Evolutionary conservation across 345 rosid genomes (phyloP).

Genomic region (Capsella bursapastoris): DNA sequence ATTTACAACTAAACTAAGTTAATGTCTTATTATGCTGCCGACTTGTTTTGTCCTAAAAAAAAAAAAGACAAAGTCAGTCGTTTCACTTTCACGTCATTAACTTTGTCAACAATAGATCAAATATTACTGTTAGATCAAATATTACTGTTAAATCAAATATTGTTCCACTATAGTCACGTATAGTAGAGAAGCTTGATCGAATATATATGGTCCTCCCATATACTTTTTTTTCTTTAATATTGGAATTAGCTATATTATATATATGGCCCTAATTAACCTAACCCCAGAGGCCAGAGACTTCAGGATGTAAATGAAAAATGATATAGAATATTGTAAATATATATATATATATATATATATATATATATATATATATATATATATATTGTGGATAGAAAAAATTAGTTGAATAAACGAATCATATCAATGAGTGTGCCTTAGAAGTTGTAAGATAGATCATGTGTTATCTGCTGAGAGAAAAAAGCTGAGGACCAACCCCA

Average conservation of each 20-base stretch:
- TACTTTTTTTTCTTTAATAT: conserved; percentile 4
- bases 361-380: not conserved
- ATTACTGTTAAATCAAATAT: not conserved
- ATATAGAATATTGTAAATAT: conserved; percentile 7
- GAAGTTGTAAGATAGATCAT: conserved; percentile 18
- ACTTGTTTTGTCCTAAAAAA: conserved; percentile 7
- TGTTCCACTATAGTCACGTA: not conserved
- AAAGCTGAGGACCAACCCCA: conserved; percentile 36
- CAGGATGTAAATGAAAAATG: conserved; percentile 7
- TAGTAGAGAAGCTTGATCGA: conserved; percentile 2
- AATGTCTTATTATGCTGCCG: conserved; percentile 24
- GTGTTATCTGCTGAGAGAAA: conserved; percentile 31
- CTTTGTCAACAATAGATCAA: conserved; percentile 15
- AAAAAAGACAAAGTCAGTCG: conserved; percentile 18
- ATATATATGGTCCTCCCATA: conserved; percentile 2
- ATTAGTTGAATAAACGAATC: conserved; percentile 33
- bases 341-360: not conserved
- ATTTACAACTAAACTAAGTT: not conserved
- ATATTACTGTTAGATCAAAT: not conserved
- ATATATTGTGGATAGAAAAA: not conserved
- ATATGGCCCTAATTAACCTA: not conserved
- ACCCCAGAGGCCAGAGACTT: not conserved
- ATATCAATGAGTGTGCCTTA: conserved; percentile 27
- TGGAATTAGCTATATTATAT: conserved; percentile 23
- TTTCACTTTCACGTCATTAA: conserved; percentile 18